Conservation (phyloP, 768 basidiomycete species). For the Rhodosporidiobolus odoratus region DNA sequence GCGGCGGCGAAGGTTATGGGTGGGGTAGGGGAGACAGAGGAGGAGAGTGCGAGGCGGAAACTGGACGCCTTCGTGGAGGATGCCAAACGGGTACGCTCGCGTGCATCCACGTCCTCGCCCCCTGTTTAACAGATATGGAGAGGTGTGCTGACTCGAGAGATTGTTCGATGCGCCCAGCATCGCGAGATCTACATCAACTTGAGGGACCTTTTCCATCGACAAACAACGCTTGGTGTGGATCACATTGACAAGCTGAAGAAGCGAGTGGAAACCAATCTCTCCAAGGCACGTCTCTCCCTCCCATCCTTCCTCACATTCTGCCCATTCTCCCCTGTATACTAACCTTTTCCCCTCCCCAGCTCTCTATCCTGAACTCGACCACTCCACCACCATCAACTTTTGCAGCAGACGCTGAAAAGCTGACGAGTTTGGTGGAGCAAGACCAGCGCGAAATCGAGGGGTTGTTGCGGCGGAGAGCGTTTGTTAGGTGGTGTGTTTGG, state of each 20-base stretch:
- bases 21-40: conserved; percentile 43
- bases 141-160: background rate
- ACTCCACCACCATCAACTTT: background rate
- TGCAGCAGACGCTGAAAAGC: conserved; percentile 62
- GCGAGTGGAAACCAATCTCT: conserved; percentile 67
- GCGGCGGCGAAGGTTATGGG: conserved; percentile 52
- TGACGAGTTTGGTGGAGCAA: conserved; percentile 67
- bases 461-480: conserved; percentile 70
- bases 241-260: conserved; percentile 82
- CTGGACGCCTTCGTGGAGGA: conserved; percentile 38
- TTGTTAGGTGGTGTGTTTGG: conserved; percentile 56
- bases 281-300: conserved; percentile 54
- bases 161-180: conserved; percentile 41
- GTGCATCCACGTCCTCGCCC: conserved; percentile 25
- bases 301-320: background rate
- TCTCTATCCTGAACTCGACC: conserved; percentile 8
- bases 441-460: conserved; percentile 76
- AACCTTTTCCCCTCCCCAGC: conserved; percentile 3
- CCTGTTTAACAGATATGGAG: background rate
- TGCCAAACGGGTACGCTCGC: conserved; percentile 37
- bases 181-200: conserved; percentile 50
- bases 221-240: conserved; percentile 77
- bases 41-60: conserved; percentile 42
- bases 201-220: conserved; percentile 48
- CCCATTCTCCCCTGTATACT: background rate